These are phyloP conservation scores for Mycena alexandri DNA, from an alignment of 768 basidiomycete species.

Conservation along the genomic window DNA sequence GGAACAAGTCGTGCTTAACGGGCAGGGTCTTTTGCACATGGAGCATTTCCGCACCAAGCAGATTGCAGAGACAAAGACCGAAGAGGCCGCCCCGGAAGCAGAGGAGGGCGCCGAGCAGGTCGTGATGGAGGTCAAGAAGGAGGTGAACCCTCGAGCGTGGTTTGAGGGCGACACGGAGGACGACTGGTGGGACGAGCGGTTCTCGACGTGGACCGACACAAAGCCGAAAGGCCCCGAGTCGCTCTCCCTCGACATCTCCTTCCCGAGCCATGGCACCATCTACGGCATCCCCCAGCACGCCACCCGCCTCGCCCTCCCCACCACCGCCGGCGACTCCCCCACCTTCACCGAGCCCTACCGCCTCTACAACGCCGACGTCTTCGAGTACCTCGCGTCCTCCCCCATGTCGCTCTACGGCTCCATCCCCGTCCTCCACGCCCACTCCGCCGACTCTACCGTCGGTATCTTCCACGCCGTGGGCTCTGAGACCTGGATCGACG, in stretches of 20 bases:
- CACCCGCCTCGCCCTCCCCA: slow-evolving; percentile 87
- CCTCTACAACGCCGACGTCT: slow-evolving; percentile 95
- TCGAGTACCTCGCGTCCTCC: slow-evolving; percentile 91
- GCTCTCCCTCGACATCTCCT: slow-evolving; percentile 90
- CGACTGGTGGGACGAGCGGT: slow-evolving; percentile 91
- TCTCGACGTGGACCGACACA: slow-evolving; percentile 87
- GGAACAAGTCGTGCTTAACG: slow-evolving; percentile 91
- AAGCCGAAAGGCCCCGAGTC: slow-evolving; percentile 99
- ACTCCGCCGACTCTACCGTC: slow-evolving; percentile 88
- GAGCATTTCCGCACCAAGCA: slow-evolving; percentile 91
- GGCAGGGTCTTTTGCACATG: slow-evolving; percentile 93
- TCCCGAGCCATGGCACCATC: slow-evolving; percentile 91
- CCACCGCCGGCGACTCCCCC: slow-evolving; percentile 84
- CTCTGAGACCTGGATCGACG: slow-evolving; percentile 96
- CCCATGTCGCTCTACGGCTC: slow-evolving; percentile 90
- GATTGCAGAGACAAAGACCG: slow-evolving; percentile 56
- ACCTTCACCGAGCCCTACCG: slow-evolving; percentile 93
- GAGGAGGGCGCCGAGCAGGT: slow-evolving; percentile 63
- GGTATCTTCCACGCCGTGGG: slow-evolving; percentile 89
- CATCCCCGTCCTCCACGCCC: slow-evolving; percentile 94
- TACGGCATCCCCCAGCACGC: slow-evolving; percentile 99
- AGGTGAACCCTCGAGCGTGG: slow-evolving; percentile 70
- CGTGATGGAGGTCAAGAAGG: slow-evolving; percentile 62
- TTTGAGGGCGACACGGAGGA: slow-evolving; percentile 91
- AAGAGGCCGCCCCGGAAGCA: slow-evolving; percentile 54